Evolutionary conservation across 2,329 filamentous ascomycete species (phyloP), one percentile per base, ranked within the genome.

Genomic region (Exophiala oligosperma): DNA sequence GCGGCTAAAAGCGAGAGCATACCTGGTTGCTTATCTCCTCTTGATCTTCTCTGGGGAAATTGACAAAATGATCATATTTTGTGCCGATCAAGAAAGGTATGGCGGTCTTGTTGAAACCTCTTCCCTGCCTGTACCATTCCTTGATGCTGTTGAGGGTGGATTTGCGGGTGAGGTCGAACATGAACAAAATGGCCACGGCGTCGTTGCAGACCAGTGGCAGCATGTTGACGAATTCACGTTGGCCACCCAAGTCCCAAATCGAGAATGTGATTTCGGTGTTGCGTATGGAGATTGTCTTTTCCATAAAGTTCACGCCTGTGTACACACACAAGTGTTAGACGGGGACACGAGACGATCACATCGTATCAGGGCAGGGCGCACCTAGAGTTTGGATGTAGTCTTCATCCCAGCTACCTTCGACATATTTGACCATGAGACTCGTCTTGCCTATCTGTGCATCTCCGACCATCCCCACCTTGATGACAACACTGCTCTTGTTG

Each of bases 171-270:
- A 99, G 80, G 74, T 99, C 94, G 74, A 99, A 99, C 94, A 99
- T 99, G 84, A 99, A 99, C 43, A 99, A 83, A 66, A 99, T 97
- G 51, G 94, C 94, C 32, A 99, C 94, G 7, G 94, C 94, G 70
- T 99, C 94, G 74, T 99, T 99, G 81, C 94, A 99, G 60, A 99
- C 94, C n/a, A 99, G 84, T 23, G 94, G 94, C 62, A 99, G 81
- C 94, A 99, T 99, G 80, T 99, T 99, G 76, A 99, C 94, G 71
- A 99, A 99, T 77, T 99, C 94, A 71, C 94, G 88, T 79, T 99
- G 94, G 65, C 94, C 94, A 68, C 94, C 94, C 55, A 99, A 78
- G 80, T 99, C 94, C 94, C 94, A 99, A 72, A 99, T 99, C 61
- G 92, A 96, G 77, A 99, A 99, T 44, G 94, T 99, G 74, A 99